A percentile compares a stretch with the other conserved stretches of the same genome.
These are phyloP conservation scores for Exophiala dermatitidis DNA, from an alignment of 2,329 filamentous ascomycete genomes.

Conservation along the genomic window DNA sequence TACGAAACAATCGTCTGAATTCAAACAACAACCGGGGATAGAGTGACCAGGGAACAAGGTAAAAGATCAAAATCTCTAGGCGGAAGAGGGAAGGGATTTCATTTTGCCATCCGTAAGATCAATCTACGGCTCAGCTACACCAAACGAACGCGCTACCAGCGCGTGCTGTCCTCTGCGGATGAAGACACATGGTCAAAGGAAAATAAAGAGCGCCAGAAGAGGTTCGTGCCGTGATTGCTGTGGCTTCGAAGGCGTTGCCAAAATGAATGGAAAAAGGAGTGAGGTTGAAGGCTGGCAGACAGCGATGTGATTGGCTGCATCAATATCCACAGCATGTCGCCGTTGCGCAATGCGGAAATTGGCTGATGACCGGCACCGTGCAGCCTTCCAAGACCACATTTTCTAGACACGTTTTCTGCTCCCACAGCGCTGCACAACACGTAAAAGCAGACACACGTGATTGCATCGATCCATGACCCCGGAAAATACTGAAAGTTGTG, in stretches of 20 bases:
- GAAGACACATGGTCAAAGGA: not conserved
- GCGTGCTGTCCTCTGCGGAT: not conserved
- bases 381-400: not conserved
- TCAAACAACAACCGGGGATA: not conserved
- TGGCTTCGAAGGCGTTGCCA: not conserved
- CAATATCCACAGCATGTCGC: not conserved
- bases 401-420: not conserved
- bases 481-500: too few relatives aligned
- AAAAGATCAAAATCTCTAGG: not conserved
- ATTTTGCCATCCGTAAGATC: not conserved
- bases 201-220: not conserved
- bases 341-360: slow-evolving; percentile 2
- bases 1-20: slow-evolving; percentile 1
- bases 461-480: not conserved
- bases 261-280: not conserved
- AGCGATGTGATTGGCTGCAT: not conserved
- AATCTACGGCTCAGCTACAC: not conserved
- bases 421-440: not conserved
- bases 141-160: not conserved
- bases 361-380: not conserved
- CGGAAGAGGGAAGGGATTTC: not conserved
- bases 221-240: not conserved
- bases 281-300: not conserved
- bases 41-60: not conserved
- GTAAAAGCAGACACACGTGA: not conserved